Evolutionary conservation across 495 filamentous ascomycete genomes (phyloP), one percentile per base, ranked within the genome.

Genomic region (Aspergillus funiculosus): DNA sequence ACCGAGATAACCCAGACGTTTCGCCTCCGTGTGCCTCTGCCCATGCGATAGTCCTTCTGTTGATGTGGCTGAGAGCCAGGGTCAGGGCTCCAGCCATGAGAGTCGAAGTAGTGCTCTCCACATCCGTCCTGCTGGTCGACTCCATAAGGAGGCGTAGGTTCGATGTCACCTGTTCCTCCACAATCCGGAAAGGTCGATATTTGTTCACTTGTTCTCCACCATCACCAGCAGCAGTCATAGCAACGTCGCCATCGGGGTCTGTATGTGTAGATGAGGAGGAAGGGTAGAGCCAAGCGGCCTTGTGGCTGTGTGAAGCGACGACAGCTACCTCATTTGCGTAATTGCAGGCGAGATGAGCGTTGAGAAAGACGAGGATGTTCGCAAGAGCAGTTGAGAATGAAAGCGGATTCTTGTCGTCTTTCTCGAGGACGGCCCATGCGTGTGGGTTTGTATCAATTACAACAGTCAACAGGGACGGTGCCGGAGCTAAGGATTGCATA

Each of bases 391-490:
- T 83, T 41, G 85, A 81, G 49, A 97, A 76, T 22, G 92, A 78
- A n/a, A 98, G 84, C 4, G 77, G 79, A 46, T 81, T 66, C 50
- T 79, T 48, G 15, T 36, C 65, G 48, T 80, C 64, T 51, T 79
- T 25, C 29, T 48, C 65, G 46, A 97, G 77, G 36, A 85, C 73
- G 3, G 86, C 80, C 92, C 92, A 98, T 60, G 92, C 89, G 54
- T 85, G 86, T 1, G 92, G 94, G 60, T 97, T 97, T 30, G 92
- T 95, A 69, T 98, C 92, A 70, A 98, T 76, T 64, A 98, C 78
- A 58, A 98, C 81, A 48, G 87, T 85, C 39, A 94, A 79, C 29
- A 98, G 81, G 21, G 92, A 95, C 0, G 94, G 89, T 3, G 86
- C 69, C 36, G 82, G 81, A 44, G 79, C 83, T 85, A 30, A n/a